Conservation (phyloP, 129 eudicot genomes). For the Chrysanthemum seticuspe region DNA sequence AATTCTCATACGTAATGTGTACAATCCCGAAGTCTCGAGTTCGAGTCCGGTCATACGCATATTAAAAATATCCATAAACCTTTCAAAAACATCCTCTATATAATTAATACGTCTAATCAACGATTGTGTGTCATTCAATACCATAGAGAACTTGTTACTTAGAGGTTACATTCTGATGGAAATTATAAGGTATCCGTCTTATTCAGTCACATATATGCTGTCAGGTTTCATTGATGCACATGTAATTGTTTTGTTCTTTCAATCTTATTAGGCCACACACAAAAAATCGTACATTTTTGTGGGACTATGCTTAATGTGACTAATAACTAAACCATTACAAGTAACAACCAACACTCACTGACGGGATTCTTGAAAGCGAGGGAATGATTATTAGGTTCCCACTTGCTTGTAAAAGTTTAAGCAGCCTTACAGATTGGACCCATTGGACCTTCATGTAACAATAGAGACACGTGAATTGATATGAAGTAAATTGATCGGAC, state of each 20-base stretch:
- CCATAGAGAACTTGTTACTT: not conserved
- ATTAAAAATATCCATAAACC: too few species aligned
- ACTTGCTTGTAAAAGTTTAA: not conserved
- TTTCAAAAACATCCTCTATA: not conserved
- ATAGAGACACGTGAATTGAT: constrained; percentile 6
- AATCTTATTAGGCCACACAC: constrained; percentile 3
- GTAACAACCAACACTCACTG: not conserved
- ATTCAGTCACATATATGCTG: constrained; percentile 3
- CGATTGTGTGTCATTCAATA: not conserved
- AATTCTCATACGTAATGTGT: too few species aligned
- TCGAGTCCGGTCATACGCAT: too few species aligned
- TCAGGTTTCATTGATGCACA: not conserved
- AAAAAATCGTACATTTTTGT: constrained; percentile 1
- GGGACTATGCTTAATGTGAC: constrained; percentile 24
- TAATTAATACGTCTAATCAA: constrained; percentile 7
- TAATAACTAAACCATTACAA: constrained; percentile 35
- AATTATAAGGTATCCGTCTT: not conserved
- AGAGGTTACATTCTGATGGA: not conserved
- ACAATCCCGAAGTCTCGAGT: too few species aligned
- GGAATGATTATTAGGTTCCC: not conserved
- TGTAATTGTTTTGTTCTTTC: constrained; percentile 14
- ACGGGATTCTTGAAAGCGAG: not conserved
- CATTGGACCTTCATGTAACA: not conserved
- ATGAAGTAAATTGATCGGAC: not conserved
- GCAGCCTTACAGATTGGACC: not conserved